Evolutionary conservation across 768 basidiomycete species (phyloP).

Genomic region (Termitomyces titanicus): DNA sequence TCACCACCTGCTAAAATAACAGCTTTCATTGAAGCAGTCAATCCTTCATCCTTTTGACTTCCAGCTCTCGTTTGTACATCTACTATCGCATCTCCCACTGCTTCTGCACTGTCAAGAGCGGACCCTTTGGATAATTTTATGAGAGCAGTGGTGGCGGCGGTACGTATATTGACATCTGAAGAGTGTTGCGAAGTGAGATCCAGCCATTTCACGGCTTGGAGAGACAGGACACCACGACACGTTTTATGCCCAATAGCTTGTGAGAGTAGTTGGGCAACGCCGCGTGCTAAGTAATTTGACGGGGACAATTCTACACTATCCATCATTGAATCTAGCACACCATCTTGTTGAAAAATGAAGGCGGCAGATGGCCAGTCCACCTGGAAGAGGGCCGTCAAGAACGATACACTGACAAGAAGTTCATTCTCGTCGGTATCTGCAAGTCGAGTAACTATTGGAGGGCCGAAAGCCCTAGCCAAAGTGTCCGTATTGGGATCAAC

Average conservation of each 20-base stretch:
- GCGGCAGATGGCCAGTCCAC: conserved; percentile 72
- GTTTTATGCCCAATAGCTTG: conserved; percentile 74
- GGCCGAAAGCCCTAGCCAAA: conserved; percentile 48
- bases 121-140: conserved; percentile 71
- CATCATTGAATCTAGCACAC: conserved; percentile 57
- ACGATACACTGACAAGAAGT: conserved; percentile 53
- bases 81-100: conserved; percentile 8
- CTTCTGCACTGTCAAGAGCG: conserved; percentile 39
- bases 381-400: conserved; percentile 80
- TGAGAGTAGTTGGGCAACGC: conserved; percentile 70
- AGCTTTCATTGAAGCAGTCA: conserved; percentile 54
- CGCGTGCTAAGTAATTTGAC: conserved; percentile 44
- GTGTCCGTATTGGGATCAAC: conserved; percentile 45
- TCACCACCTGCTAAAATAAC: conserved; percentile 43
- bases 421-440: conserved; percentile 52
- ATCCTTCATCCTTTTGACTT: conserved; percentile 34
- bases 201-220: conserved; percentile 65
- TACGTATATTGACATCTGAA: conserved; percentile 44
- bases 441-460: conserved; percentile 45
- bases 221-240: conserved; percentile 59
- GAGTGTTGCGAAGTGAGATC: conserved; percentile 49
- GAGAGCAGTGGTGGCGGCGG: conserved; percentile 68
- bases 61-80: conserved; percentile 8
- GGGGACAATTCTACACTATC: conserved; percentile 69
- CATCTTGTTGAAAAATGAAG: conserved; percentile 60